Evolutionary conservation across 257 asterid genomes (phyloP).

Genomic region (Jacaranda mimosifolia): DNA sequence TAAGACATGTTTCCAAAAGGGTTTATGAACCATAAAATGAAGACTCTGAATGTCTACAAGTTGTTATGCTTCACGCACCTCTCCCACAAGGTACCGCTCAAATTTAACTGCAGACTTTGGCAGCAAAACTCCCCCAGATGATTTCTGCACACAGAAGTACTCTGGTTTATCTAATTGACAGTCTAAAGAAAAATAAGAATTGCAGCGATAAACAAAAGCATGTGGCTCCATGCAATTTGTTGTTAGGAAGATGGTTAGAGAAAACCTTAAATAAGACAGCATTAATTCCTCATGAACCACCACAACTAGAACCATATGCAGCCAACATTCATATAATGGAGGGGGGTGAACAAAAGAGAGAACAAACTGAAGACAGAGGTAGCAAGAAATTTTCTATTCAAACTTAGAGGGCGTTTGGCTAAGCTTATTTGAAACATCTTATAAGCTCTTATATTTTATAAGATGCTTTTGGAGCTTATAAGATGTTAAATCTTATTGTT

Average conservation of each 20-base stretch:
- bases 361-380: background rate
- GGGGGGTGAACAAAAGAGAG: no score
- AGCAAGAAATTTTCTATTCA: background rate
- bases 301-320: background rate
- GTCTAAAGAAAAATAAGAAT: background rate
- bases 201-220: background rate
- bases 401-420: no score
- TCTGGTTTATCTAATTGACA: constrained; percentile 17
- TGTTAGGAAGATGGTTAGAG: background rate
- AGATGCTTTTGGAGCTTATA: no score
- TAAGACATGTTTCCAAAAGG: background rate
- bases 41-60: background rate
- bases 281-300: background rate
- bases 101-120: constrained; percentile 92
- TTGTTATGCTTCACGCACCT: constrained; percentile 55
- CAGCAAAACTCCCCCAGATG: constrained; percentile 94
- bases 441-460: no score
- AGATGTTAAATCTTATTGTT: no score
- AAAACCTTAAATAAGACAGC: background rate
- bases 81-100: constrained; percentile 90
- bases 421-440: no score
- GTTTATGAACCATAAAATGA: background rate
- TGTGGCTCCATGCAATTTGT: background rate
- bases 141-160: constrained; percentile 62
- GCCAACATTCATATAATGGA: background rate